phyloP scores from a whole-genome alignment of 2,329 filamentous ascomycete species.

The Geosmithia putterillii region DNA sequence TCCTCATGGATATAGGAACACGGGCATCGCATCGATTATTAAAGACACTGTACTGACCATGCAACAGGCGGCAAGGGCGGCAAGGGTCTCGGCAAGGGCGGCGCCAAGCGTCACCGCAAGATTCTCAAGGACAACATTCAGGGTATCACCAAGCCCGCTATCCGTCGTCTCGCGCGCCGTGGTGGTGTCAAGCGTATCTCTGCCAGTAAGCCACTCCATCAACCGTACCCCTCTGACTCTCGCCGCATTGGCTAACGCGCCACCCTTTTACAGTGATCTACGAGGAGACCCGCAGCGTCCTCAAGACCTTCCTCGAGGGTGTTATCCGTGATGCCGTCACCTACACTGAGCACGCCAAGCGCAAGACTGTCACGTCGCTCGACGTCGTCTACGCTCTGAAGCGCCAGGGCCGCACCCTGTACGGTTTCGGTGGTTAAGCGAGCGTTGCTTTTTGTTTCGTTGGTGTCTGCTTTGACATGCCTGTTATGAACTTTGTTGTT shows the following conservation, averaged over 20 bases:
- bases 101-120: constrained; percentile 98
- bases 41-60: constrained; percentile 30
- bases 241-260: constrained; percentile 5
- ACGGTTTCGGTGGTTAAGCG: constrained; percentile 78
- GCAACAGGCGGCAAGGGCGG: constrained; percentile 78
- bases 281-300: constrained; percentile 65
- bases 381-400: constrained; percentile 58
- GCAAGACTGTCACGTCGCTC: constrained; percentile 64
- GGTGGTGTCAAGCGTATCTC: constrained; percentile 99
- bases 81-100: constrained; percentile 96
- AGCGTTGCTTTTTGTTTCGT: constrained; percentile 1
- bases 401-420: constrained; percentile 64
- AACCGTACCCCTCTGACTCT: background rate
- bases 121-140: constrained; percentile 99
- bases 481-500: constrained; percentile 21
- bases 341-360: constrained; percentile 71
- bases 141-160: constrained; percentile 97
- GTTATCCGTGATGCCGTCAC: constrained; percentile 68
- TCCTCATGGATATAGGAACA: background rate
- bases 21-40: no score
- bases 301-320: constrained; percentile 67
- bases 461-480: constrained; percentile 9
- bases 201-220: constrained; percentile 54
- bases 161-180: constrained; percentile 96
- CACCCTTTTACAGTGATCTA: constrained; percentile 48